A percentile compares a stretch with the other conserved stretches of the same genome.
Evolutionary conservation across 805 yeast genomes (phyloP).

Genomic region (Pichia nanzhaoensis): DNA sequence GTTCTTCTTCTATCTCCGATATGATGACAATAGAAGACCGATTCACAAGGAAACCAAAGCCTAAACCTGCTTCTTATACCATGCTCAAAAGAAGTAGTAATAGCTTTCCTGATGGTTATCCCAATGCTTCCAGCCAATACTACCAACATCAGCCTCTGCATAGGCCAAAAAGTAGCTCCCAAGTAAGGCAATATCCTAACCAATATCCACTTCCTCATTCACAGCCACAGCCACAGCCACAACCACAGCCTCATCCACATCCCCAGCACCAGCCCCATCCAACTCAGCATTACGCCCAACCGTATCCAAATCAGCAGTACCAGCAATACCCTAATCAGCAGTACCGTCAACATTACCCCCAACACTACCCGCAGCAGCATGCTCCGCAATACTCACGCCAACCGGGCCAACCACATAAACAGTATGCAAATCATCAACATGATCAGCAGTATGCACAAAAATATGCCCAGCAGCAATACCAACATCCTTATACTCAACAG

Average conservation of each 20-base stretch:
- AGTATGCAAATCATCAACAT: neutral
- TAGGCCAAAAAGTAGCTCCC: no score
- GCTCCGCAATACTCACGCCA: neutral
- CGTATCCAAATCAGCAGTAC: neutral
- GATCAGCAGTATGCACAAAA: constrained; percentile 1
- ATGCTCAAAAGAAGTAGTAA: neutral
- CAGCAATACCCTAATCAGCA: neutral
- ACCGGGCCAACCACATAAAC: neutral
- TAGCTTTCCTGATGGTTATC: neutral
- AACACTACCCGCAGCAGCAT: constrained; percentile 1
- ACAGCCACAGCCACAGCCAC: constrained; percentile 8
- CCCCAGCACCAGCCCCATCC: no score
- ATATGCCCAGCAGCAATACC: constrained; percentile 4
- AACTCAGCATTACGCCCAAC: no score
- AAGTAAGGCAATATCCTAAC: no score
- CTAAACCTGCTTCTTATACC: constrained; percentile 5
- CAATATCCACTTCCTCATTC: no score
- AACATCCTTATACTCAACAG: constrained; percentile 1
- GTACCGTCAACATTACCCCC: neutral
- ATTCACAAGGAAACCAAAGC: constrained; percentile 33
- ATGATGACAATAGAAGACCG: constrained; percentile 30
- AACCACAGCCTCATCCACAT: neutral
- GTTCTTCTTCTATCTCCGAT: constrained; percentile 11
- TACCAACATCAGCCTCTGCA: constrained; percentile 7
- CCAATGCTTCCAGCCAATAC: neutral